These are phyloP conservation scores for Trichothecium sympodiale DNA, from an alignment of 2,329 filamentous ascomycete species.

Conservation along the genomic window DNA sequence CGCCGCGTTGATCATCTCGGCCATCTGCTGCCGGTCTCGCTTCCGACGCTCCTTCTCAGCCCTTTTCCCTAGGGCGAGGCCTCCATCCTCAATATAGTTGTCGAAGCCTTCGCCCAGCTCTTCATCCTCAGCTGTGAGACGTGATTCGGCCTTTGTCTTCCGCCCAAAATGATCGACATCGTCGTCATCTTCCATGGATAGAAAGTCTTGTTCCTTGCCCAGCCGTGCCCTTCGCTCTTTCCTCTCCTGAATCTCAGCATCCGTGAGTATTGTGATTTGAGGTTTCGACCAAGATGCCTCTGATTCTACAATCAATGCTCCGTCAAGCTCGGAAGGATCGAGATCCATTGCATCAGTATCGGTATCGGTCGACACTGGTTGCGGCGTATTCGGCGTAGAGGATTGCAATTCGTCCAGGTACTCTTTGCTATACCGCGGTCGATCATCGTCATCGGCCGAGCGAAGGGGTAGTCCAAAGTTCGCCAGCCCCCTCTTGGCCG, in stretches of 20 bases:
- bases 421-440: conserved; percentile 76
- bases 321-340: conserved; percentile 50
- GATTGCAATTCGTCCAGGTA: conserved; percentile 77
- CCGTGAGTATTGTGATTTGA: conserved; percentile 56
- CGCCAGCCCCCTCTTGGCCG: conserved; percentile 40
- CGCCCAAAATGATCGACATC: conserved; percentile 22
- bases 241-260: conserved; percentile 79
- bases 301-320: conserved; percentile 51
- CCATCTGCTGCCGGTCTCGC: conserved; percentile 66
- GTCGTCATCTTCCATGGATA: conserved; percentile 51
- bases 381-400: conserved; percentile 75
- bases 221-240: conserved; percentile 79
- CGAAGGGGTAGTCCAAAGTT: conserved; percentile 43
- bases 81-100: conserved; percentile 77
- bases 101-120: conserved; percentile 91
- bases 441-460: conserved; percentile 56
- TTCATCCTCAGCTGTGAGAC: conserved; percentile 77
- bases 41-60: conserved; percentile 63
- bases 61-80: conserved; percentile 64
- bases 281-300: conserved; percentile 18
- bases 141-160: conserved; percentile 57
- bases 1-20: conserved; percentile 69
- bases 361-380: conserved; percentile 39
- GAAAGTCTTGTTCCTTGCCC: conserved; percentile 57
- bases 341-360: conserved; percentile 42